Conservation (phyloP, 257 asterid genomes). For the Rubia yunnanensis region DNA sequence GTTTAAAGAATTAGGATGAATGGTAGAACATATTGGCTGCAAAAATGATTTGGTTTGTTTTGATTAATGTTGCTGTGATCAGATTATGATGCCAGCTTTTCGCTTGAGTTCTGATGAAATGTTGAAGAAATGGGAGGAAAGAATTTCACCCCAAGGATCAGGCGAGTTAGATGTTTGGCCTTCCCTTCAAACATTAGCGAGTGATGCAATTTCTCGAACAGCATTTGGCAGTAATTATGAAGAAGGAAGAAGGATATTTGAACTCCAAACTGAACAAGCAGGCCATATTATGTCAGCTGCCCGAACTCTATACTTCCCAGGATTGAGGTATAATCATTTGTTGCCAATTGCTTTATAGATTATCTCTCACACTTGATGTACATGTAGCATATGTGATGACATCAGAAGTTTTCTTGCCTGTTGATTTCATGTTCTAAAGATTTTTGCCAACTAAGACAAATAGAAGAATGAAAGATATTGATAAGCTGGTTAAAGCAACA, state of each 20-base stretch:
- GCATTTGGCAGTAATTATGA: slow-evolving; percentile 52
- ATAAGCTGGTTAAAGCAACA: slow-evolving; percentile 2
- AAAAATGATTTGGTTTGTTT: not conserved
- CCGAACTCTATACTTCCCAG: slow-evolving; percentile 29
- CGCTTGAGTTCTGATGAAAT: slow-evolving; percentile 31
- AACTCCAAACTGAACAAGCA: slow-evolving; percentile 38
- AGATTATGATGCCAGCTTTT: slow-evolving; percentile 51
- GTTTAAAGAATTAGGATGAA: not conserved
- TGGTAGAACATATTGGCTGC: too few species aligned
- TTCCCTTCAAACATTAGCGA: slow-evolving; percentile 21
- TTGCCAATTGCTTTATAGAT: not conserved
- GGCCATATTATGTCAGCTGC: slow-evolving; percentile 8
- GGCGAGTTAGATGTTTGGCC: slow-evolving; percentile 52
- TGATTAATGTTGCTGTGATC: not conserved
- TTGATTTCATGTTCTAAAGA: not conserved
- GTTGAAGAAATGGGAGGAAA: slow-evolving; percentile 33
- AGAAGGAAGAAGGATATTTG: slow-evolving; percentile 39
- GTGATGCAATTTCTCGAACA: slow-evolving; percentile 48
- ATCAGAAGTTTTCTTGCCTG: not conserved
- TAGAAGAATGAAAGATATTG: slow-evolving; percentile 21
- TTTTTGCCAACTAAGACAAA: slow-evolving; percentile 19
- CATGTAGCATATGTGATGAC: not conserved
- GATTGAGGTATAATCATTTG: slow-evolving; percentile 28
- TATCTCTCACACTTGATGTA: not conserved
- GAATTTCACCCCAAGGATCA: slow-evolving; percentile 21